These are phyloP conservation scores for Hypomontagnella monticulosa DNA, from an alignment of 495 filamentous ascomycete species.

Conservation along the genomic window DNA sequence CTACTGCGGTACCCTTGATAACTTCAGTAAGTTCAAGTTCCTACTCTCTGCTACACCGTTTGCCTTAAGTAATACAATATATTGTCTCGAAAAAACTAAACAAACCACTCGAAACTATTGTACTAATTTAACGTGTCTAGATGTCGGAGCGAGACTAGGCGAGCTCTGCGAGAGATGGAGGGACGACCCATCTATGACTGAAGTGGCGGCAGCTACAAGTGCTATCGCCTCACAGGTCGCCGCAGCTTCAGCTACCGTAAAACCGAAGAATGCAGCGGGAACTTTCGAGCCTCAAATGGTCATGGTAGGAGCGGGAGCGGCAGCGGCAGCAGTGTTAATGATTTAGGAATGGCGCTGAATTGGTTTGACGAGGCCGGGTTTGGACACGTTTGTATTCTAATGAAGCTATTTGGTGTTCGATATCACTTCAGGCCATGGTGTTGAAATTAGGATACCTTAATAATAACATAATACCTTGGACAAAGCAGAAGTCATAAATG, in stretches of 20 bases:
- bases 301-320: constrained; percentile 12
- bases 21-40: not conserved
- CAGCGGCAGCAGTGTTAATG: not conserved
- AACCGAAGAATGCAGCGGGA: not conserved
- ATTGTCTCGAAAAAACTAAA: too few species aligned
- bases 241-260: not conserved
- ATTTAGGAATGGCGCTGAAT: not conserved
- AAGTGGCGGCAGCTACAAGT: constrained; percentile 11
- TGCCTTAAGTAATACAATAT: too few species aligned
- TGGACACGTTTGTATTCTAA: too few species aligned
- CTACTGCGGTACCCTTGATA: not conserved
- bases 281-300: constrained; percentile 1
- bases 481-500: too few species aligned
- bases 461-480: too few species aligned
- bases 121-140: not conserved
- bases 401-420: too few species aligned
- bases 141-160: not conserved
- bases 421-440: too few species aligned
- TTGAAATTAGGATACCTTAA: too few species aligned
- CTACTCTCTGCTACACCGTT: too few species aligned
- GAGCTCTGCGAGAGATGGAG: constrained; percentile 11
- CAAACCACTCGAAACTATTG: too few species aligned
- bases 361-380: too few species aligned
- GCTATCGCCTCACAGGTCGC: constrained; percentile 1
- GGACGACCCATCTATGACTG: constrained; percentile 1